Evolutionary conservation across 2,329 filamentous ascomycete genomes (phyloP), one percentile per base, ranked within the genome.

Genomic region (Arthroderma sp.): DNA sequence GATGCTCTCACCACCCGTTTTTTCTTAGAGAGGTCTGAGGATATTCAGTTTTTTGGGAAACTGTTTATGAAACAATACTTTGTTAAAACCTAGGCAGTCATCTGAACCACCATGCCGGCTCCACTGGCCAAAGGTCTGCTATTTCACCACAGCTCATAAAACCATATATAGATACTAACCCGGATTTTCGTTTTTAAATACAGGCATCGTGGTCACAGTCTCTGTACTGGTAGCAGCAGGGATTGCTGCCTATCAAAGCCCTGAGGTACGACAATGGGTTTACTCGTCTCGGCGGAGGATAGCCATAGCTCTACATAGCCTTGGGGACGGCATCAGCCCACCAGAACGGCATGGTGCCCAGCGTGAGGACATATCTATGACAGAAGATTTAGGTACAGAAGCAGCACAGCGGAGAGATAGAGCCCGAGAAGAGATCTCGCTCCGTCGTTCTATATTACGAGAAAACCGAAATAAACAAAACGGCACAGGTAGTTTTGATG

Each of bases 211-310:
- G 50, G 72, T 81, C 52, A 75, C 74, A 40, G 70, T 78, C 50
- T 73, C 73, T 37, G 68, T 80, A 36, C 65, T 80, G 45, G 71
- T 80, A 43, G 77, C 77, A 48, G 75, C 78, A 11, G 73, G 76
- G 8, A 70, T 80, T 42, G 77, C 77, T 43, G 71, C 78, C 38
- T 78, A 80, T 59, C 74, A 81, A 57, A 78, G 73, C 36, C 77
- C 77, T 1, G 72, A 80, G 55, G 68, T 81, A 47, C 69, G 75
- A 58, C 67, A 71, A 69, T 81, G 77, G 77, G 62, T 81, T 43
- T 69, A 77, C 46, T 69, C 73, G 45, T 76, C 74, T 45, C 73
- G 77, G 38, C 74, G 74, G 46, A 79, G 76, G 59, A 71, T 81
- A 49, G 75, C 74, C 15, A 59, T 77, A 47, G 71, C 76, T 9